Evolutionary conservation across 2,329 filamentous ascomycete genomes (phyloP), one percentile per base, ranked within the genome.

Genomic region (Trichoderma sp.): DNA sequence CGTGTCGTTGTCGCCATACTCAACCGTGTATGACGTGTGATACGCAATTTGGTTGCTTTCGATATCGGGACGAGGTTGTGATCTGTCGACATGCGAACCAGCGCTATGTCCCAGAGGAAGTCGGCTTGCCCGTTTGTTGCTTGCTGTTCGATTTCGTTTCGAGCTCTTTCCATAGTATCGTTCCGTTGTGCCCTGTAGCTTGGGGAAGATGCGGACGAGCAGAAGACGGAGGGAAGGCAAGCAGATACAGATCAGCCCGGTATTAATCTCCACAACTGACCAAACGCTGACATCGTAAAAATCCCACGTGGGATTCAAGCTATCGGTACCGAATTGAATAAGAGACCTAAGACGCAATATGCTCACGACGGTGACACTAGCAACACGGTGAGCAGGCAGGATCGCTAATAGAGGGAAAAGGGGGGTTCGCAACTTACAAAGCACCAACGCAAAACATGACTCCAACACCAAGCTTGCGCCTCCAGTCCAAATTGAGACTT

Each of bases 391-490:
- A 24, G 58, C 14, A 24, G n/a, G 4, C 2, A 4, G 1, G 1
- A 24, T 26, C 21, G 7, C n/a, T 7, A 8, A 15, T 30, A 36
- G 4, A 15, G 36, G 1, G 15, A 43, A 6, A 21, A 14, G 61
- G 15, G 15, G 15, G 26, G 28, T 15, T 32, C 15, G 34, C 51
- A 24, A 80, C 82, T 77, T 74, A 83, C 82, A 85, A 84, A n/a
- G 81, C 77, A 8, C 86, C 86, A 12, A 87, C 81, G 21, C 81
- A 80, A 71, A 88, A 87, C 85, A 88, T 87, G 71, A 86, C 72
- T 7, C 79, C 79, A 3, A 87, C 82, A n/a, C 84, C 81, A 21
- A 84, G 51, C 78, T 86, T 88, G 77, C 85, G 86, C 74, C 81
- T 84, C 79, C 81, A 84, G 65, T 83, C 81, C 30, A 87, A 72